Evolutionary conservation across 257 asterid species (phyloP).

Genomic region (Solanum etuberosum): DNA sequence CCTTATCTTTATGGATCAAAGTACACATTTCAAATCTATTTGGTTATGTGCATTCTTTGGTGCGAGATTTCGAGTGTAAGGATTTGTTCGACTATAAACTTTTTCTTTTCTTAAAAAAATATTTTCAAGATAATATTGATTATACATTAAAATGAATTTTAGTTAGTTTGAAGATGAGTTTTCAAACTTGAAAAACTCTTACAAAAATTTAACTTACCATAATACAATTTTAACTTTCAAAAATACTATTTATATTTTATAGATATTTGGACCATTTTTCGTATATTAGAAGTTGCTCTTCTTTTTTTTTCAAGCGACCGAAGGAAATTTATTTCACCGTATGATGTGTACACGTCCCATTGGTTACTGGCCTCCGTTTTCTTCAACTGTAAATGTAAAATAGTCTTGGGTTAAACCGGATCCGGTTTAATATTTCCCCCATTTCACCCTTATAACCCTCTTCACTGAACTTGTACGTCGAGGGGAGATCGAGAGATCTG

Average conservation of each 20-base stretch:
- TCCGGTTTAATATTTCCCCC: background rate
- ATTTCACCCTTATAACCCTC: background rate
- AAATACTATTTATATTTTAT: no score
- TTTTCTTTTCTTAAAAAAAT: fast-evolving
- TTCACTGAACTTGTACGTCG: background rate
- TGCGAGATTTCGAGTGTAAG: no score
- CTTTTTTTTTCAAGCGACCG: background rate
- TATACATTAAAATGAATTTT: no score
- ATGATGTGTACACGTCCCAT: background rate
- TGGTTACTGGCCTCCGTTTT: background rate
- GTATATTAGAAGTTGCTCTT: background rate
- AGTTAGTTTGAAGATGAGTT: background rate
- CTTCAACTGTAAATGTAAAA: background rate
- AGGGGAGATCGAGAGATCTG: conserved; percentile 8
- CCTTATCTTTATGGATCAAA: no score
- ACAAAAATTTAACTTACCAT: background rate
- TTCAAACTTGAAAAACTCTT: background rate
- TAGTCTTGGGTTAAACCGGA: background rate
- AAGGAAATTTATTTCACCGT: background rate
- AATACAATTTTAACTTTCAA: background rate
- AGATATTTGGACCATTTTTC: background rate
- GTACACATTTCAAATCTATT: no score
- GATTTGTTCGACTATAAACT: background rate
- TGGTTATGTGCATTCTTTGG: no score
- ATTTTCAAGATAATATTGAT: background rate